Base-by-base conservation (phyloP, 1,139 yeast species). In the Yamadazyma trypodendri region DNA sequence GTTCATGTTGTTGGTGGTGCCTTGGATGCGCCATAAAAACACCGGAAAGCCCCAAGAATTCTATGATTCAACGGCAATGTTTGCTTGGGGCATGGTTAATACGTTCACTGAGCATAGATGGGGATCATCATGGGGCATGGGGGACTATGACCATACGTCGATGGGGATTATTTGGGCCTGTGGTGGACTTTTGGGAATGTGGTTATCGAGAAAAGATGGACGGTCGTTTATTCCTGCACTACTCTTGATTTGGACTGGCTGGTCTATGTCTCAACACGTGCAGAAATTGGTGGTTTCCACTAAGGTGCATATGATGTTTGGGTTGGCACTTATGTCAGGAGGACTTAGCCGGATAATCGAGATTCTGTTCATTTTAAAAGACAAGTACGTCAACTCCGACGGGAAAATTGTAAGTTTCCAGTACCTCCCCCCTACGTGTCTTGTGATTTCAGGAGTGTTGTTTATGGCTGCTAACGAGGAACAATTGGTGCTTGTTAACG, bases 81-180 rank as follows among this genome's bases (percentile, higher is more conserved):
- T 87, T 42, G 61, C 74, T 14, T 90, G 96, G 96, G 97, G 97
- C 5, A 79, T 89, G 28, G 84, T 90, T 43, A 90, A 90, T 58
- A 88, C 97, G 0, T 90, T 90, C 58, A 90, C 97, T 1, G 97
- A 90, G 59, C 97, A 90, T 59, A 68, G 97, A 45, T 89, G 97
- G 97, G 95, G 95, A 24, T 58, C 60, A 33, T 77, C 70, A 8
- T 90, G 97, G 97, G 72, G 76, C 35, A 94, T 86, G 70, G 94
- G 95, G 4, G 95, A 85, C 57, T 87, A 83, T 57, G 96, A 89
- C 62, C 97, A 89, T 60, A 88, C 97, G 0, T 78, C 95, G 20
- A 88, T 90, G 96, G 97, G 97, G 2, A 84, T 90, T 41, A 74
- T 90, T 28, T 90, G 97, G 95, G 89, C 96, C 94, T 79, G 88